These are phyloP conservation scores for Trametes cingulata DNA, from an alignment of 768 basidiomycete species.

Conservation along the genomic window DNA sequence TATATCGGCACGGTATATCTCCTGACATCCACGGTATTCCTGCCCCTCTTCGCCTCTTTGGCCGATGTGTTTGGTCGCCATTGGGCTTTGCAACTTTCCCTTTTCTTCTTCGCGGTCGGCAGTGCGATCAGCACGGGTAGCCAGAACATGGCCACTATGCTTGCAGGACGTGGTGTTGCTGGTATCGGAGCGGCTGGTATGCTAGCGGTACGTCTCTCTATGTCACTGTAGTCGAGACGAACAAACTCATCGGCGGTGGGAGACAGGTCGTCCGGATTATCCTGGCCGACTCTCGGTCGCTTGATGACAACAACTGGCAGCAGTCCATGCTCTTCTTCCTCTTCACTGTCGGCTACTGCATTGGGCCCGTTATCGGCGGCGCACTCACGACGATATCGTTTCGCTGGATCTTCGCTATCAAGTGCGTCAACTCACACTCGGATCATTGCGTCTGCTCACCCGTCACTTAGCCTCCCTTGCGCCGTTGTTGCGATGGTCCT, in stretches of 20 bases:
- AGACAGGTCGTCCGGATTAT: slow-evolving; percentile 44
- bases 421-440: slow-evolving; percentile 34
- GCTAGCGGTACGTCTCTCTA: slow-evolving; percentile 32
- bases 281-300: slow-evolving; percentile 43
- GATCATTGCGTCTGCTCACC: neutral
- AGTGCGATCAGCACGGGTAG: slow-evolving; percentile 50
- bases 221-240: slow-evolving; percentile 1
- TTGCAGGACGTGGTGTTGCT: slow-evolving; percentile 50
- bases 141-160: slow-evolving; percentile 45
- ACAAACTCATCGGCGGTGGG: slow-evolving; percentile 12
- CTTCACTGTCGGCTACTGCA: slow-evolving; percentile 43
- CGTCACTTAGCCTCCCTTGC: slow-evolving; percentile 41
- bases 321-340: slow-evolving; percentile 43
- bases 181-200: slow-evolving; percentile 51
- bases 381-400: slow-evolving; percentile 41
- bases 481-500: slow-evolving; percentile 39
- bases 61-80: slow-evolving; percentile 54
- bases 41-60: slow-evolving; percentile 51
- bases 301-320: slow-evolving; percentile 46
- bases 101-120: slow-evolving; percentile 48
- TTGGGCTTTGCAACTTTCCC: slow-evolving; percentile 44
- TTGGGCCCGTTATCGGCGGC: slow-evolving; percentile 50
- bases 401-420: slow-evolving; percentile 59
- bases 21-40: slow-evolving; percentile 52
- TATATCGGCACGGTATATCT: slow-evolving; percentile 54